Percentiles rank a stretch among this genome's conserved stretches.
phyloP scores from a whole-genome alignment of 768 basidiomycete species.

The Psilocybe cyanescens region DNA sequence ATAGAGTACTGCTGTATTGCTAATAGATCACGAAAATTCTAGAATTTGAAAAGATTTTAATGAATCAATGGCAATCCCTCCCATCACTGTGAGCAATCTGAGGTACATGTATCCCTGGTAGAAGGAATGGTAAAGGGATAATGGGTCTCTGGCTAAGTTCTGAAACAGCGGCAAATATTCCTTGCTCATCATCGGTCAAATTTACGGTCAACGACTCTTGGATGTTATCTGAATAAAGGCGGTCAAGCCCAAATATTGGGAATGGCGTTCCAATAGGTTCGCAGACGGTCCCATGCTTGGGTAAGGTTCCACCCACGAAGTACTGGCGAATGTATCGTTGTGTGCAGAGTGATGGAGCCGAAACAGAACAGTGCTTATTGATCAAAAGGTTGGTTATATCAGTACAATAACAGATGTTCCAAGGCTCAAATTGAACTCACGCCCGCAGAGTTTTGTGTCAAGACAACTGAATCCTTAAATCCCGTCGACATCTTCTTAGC shows the following conservation, averaged over 20 bases:
- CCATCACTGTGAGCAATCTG: too few relatives aligned
- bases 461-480: constrained; percentile 15
- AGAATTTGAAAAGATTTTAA: too few relatives aligned
- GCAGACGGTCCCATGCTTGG: constrained; percentile 43
- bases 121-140: constrained; percentile 3
- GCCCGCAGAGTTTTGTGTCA: constrained; percentile 19
- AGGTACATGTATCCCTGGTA: neutral
- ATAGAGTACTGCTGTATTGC: too few relatives aligned
- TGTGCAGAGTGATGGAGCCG: constrained; percentile 39
- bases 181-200: neutral
- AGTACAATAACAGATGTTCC: neutral
- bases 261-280: constrained; percentile 22
- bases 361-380: constrained; percentile 36
- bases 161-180: constrained; percentile 4
- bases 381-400: neutral
- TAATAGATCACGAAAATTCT: too few relatives aligned
- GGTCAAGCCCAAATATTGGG: neutral
- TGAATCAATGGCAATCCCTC: neutral
- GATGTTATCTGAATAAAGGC: neutral
- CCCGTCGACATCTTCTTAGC: constrained; percentile 37
- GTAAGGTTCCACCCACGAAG: constrained; percentile 43
- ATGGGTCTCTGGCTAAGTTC: constrained; percentile 4
- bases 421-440: constrained; percentile 1
- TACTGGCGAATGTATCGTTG: constrained; percentile 39
- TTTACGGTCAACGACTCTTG: neutral